Percentiles rank a stretch among this genome's conserved stretches.
These are phyloP conservation scores for Neonectria neomacrospora DNA, from an alignment of 2,329 filamentous ascomycete genomes.

Conservation along the genomic window DNA sequence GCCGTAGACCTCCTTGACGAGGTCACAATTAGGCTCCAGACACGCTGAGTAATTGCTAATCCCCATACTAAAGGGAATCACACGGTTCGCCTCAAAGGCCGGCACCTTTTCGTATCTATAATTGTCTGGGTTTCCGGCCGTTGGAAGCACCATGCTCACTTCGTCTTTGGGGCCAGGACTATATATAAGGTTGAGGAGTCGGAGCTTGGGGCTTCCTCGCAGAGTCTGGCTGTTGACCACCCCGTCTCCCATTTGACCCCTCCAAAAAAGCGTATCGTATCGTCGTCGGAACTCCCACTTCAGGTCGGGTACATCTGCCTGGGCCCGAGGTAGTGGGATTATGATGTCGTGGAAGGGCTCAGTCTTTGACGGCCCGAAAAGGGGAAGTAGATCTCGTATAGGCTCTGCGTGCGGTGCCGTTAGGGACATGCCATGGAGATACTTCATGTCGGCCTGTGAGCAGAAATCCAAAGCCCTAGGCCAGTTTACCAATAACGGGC, in stretches of 20 bases:
- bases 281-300: conserved; percentile 68
- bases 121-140: conserved; percentile 47
- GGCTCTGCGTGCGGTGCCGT: conserved; percentile 71
- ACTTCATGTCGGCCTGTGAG: conserved; percentile 79
- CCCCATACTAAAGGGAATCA: conserved; percentile 66
- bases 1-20: conserved; percentile 48
- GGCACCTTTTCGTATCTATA: conserved; percentile 68
- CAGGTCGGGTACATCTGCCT: conserved; percentile 55
- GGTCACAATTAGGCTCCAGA: conserved; percentile 55
- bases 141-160: conserved; percentile 68
- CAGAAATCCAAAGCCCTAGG: conserved; percentile 73
- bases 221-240: conserved; percentile 63
- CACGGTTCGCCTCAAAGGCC: conserved; percentile 63
- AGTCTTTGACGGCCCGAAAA: conserved; percentile 81
- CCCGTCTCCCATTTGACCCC: conserved; percentile 72
- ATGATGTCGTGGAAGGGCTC: conserved; percentile 80
- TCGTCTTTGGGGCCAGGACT: conserved; percentile 62
- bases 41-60: conserved; percentile 69
- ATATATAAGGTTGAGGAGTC: conserved; percentile 76
- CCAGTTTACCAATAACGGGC: conserved; percentile 75
- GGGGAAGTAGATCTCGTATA: conserved; percentile 72
- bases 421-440: conserved; percentile 79
- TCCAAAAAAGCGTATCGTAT: conserved; percentile 76
- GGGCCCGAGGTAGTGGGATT: conserved; percentile 68
- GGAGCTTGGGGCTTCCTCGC: conserved; percentile 75